These are phyloP conservation scores for Boletus huronensis DNA, from an alignment of 768 basidiomycete species.

Conservation along the genomic window DNA sequence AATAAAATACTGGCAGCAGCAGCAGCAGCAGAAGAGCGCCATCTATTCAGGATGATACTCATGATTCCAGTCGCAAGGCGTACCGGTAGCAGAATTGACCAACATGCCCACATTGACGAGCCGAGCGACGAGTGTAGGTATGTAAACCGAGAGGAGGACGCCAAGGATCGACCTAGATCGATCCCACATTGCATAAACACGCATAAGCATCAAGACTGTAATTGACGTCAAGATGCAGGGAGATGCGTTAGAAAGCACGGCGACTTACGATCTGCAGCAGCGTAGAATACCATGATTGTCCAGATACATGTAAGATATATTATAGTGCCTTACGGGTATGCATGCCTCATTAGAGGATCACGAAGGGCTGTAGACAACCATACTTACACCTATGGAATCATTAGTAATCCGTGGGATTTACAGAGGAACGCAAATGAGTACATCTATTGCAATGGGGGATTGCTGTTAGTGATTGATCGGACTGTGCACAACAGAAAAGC, in stretches of 20 bases:
- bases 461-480: not conserved
- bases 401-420: not conserved
- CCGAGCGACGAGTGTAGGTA: not conserved
- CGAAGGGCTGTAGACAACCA: too few relatives aligned
- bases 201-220: not conserved
- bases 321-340: not conserved
- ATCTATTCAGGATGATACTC: not conserved
- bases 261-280: constrained; percentile 2
- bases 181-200: constrained; percentile 1
- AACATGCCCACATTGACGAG: not conserved
- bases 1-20: not conserved
- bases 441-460: not conserved
- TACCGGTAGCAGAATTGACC: not conserved
- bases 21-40: not conserved
- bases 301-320: not conserved
- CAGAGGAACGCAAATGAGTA: not conserved
- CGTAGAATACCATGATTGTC: not conserved
- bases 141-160: constrained; percentile 1
- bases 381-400: not conserved
- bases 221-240: not conserved
- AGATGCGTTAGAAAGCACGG: not conserved
- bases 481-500: not conserved
- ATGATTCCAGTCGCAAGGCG: not conserved
- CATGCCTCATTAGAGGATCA: not conserved
- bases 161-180: constrained; percentile 1